phyloP scores from a whole-genome alignment of 1,284 basidiomycete genomes.

The Malassezia arunalokei region DNA sequence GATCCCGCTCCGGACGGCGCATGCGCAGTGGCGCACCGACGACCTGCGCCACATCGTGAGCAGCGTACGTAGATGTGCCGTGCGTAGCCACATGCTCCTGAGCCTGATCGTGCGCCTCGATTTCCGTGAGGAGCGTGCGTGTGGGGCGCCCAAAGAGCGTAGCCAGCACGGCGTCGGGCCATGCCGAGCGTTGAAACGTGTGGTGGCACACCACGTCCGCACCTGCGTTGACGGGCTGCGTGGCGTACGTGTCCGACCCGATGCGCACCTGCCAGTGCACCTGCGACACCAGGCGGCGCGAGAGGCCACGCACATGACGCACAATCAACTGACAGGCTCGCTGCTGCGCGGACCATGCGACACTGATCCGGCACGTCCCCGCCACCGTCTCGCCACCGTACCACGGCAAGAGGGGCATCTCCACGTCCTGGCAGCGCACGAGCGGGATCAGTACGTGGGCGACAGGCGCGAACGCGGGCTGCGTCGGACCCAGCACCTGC shows the following conservation, averaged over 20 bases:
- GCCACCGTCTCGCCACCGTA: neutral
- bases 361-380: neutral
- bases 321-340: neutral
- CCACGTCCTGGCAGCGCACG: neutral
- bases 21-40: neutral
- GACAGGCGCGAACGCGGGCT: neutral
- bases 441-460: neutral
- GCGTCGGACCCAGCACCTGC: neutral
- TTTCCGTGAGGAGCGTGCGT: neutral
- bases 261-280: constrained; percentile 2
- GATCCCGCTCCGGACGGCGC: constrained; percentile 1
- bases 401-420: neutral
- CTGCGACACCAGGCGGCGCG: neutral
- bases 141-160: constrained; percentile 5
- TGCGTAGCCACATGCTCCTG: neutral
- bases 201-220: neutral
- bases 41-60: neutral
- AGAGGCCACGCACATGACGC: neutral
- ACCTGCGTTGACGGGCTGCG: neutral
- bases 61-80: neutral
- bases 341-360: constrained; percentile 36
- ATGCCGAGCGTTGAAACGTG: neutral
- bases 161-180: neutral
- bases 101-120: constrained; percentile 2
- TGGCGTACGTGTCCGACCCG: neutral